phyloP scores from a whole-genome alignment of 441 rosid species.

The Erysimum cheiri region DNA sequence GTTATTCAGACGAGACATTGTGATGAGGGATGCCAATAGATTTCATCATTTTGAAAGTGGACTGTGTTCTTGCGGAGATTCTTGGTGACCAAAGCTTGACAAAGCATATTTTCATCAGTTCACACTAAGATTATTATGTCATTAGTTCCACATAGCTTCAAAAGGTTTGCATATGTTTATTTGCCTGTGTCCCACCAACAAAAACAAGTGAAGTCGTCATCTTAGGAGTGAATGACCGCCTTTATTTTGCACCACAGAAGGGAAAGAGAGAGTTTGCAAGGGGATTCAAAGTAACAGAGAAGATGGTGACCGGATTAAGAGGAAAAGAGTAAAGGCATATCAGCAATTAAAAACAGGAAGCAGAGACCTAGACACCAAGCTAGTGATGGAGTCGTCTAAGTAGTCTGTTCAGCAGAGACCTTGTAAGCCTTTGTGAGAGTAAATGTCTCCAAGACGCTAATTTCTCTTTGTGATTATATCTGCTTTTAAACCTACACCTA shows the following conservation, averaged over 20 bases:
- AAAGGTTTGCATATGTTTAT: slow-evolving; percentile 30
- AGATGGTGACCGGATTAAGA: slow-evolving; percentile 30
- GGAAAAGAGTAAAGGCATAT: slow-evolving; percentile 20
- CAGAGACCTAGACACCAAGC: slow-evolving; percentile 38
- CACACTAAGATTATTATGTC: slow-evolving; percentile 12
- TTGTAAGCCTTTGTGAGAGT: slow-evolving; percentile 33
- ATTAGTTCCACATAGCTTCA: slow-evolving; percentile 20
- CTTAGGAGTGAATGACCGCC: slow-evolving; percentile 18
- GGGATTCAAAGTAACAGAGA: slow-evolving; percentile 26
- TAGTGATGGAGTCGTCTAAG: slow-evolving; percentile 39
- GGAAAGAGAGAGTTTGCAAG: slow-evolving; percentile 32
- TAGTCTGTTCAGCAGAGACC: slow-evolving; percentile 35
- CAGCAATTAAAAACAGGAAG: slow-evolving; percentile 31
- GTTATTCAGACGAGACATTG: slow-evolving; percentile 56
- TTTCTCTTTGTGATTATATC: slow-evolving; percentile 26
- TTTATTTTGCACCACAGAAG: slow-evolving; percentile 25
- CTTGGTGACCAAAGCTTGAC: slow-evolving; percentile 53
- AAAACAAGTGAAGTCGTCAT: slow-evolving; percentile 9
- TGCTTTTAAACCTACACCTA: slow-evolving; percentile 39
- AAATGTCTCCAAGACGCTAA: slow-evolving; percentile 29
- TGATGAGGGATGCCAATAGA: slow-evolving; percentile 84
- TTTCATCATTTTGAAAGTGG: slow-evolving; percentile 87
- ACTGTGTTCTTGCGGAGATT: slow-evolving; percentile 80
- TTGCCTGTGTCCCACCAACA: slow-evolving; percentile 25
- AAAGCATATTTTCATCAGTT: slow-evolving; percentile 3